Evolutionary conservation across 192 early-diverging fungal genomes (phyloP), one percentile per base, ranked within the genome.

Genomic region (Coemansia sp.): DNA sequence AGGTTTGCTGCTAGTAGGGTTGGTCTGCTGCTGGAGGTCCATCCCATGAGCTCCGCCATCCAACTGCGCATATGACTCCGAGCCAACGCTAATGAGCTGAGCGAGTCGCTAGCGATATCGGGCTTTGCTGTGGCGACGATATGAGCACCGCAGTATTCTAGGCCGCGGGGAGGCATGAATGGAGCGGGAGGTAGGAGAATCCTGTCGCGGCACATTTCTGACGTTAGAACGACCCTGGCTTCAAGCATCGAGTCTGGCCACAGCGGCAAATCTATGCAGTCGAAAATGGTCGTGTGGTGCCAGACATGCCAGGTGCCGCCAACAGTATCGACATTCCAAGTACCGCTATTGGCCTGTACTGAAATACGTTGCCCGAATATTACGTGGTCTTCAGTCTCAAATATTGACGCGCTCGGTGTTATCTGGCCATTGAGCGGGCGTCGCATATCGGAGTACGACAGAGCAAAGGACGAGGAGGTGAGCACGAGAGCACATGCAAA

Each of bases 261-360:
- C 13, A 65, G 67, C 3, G 79, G 79, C 59, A 82, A 46, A 35
- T 70, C 74, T 4, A 73, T 40, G 35, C 57, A 34, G 53, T 82
- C 79, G 43, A 75, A 39, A 2, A 73, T 26, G 1, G 73, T 37
- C 31, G 57, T 35, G 67, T 76, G 60, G 56, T 40, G 72, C 79
- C 79, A 82, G 0, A 70, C 50, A 26, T 82, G 74, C 79, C 79
- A 82, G 48, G 67, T 73, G 24, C 46, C 69, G 26, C 73, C 73
- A 3, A 50, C 38, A 3, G 74, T 62, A 5, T 59, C 61, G 16
- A 82, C 65, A 21, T 24, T 63, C 79, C 79, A 82, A 0, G 63
- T 73, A 9, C 26, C 31, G 55, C 33, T 55, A 6, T 1, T 35
- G 9, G 9, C 11, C 14, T 62, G 5, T 43, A 57, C 71, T 66